Base-by-base conservation (phyloP, 1,139 yeast genomes). In the Saccharomyces pastorianus region DNA sequence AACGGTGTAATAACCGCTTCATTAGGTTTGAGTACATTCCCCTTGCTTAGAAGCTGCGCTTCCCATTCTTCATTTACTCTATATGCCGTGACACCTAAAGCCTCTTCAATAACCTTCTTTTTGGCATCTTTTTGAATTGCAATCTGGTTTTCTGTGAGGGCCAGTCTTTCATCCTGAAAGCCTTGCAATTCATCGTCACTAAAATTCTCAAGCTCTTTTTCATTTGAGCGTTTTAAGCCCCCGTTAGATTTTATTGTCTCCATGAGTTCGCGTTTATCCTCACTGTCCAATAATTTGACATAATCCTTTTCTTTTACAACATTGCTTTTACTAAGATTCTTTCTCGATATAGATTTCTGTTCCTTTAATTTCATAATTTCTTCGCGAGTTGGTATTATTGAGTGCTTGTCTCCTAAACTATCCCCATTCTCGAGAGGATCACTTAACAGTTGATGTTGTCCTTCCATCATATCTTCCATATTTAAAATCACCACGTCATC, bases 251-350 rank as follows among this genome's bases (percentile, higher is more conserved):
- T 51, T 8, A 61, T 52, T 7, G 56, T 59, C 5, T 60, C 64
- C 44, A 58, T 48, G n/a, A 64, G 48, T 6, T 63, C 64, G 8
- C 38, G 13, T 53, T 59, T 61, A 49, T 64, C 68, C n/a, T 61
- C 64, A 6, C 52, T 46, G 49, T 59, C 58, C 25, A 64, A 53
- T 11, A 61, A 41, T 29, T 61, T 59, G 4, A 59, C 57, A 49
- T 64, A 64, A 23, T 58, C 59, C 32, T 49, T 62, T 42, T 64
- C 67, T 13, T 34, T 53, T 23, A 55, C 11, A 17, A 51, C 27
- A 4, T 50, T 46, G 11, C 46, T 25, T 23, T 20, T 26, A 4
- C 2, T 17, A 17, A 26, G 4, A 7, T 46, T 46, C 31, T 20
- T 46, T 5, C 48, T 26, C 11, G 29, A 46, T 25, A 46, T 26